Evolutionary conservation across 1,139 yeast species (phyloP).

Genomic region (Geotrichum macrosporum): DNA sequence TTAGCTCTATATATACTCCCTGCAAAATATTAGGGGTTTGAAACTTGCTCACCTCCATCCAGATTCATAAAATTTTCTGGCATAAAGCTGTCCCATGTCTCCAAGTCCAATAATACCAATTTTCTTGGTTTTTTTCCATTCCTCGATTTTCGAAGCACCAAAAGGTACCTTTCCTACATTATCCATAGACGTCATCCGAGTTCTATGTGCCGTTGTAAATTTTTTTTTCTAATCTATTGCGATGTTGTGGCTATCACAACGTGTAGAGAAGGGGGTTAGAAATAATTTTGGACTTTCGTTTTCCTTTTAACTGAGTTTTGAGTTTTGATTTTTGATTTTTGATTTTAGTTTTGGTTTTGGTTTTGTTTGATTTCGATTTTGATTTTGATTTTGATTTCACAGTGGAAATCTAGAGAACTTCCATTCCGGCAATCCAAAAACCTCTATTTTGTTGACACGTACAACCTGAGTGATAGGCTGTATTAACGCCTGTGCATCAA

Average conservation of each 20-base stretch:
- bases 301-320: too few relatives aligned
- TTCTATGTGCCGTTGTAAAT: too few relatives aligned
- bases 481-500: not conserved
- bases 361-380: too few relatives aligned
- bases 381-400: too few relatives aligned
- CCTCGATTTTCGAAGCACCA: slow-evolving; percentile 16
- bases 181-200: not conserved
- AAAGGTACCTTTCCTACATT: not conserved
- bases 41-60: slow-evolving; percentile 65
- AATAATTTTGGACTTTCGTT: too few relatives aligned
- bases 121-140: slow-evolving; percentile 45
- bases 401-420: too few relatives aligned
- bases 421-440: not conserved
- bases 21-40: too few relatives aligned
- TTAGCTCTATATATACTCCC: slow-evolving; percentile 4
- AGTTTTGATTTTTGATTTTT: too few relatives aligned
- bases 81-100: slow-evolving; percentile 92
- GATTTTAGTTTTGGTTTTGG: too few relatives aligned
- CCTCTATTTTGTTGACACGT: slow-evolving; percentile 7
- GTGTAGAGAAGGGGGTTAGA: too few relatives aligned
- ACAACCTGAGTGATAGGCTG: not conserved
- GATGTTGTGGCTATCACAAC: too few relatives aligned
- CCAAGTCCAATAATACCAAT: slow-evolving; percentile 95
- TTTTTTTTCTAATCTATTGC: too few relatives aligned
- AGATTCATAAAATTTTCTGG: slow-evolving; percentile 66